Evolutionary conservation across 2,329 filamentous ascomycete species (phyloP).

Genomic region (Exophiala calicioides): DNA sequence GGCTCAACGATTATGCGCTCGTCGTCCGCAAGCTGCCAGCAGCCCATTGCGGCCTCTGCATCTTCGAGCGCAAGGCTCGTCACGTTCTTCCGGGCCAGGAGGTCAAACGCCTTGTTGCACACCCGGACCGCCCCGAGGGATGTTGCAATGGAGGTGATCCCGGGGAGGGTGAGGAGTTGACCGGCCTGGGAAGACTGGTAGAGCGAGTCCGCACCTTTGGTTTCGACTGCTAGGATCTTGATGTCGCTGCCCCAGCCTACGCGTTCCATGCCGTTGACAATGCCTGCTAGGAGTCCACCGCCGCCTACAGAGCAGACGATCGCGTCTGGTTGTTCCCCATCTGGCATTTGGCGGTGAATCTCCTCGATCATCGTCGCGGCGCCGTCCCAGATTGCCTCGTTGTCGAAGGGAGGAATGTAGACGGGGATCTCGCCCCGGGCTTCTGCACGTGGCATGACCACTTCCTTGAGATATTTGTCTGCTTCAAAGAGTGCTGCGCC

Average conservation of each 20-base stretch:
- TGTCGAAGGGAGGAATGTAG: slow-evolving; percentile 52
- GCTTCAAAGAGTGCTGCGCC: slow-evolving; percentile 70
- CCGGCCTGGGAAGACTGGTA: slow-evolving; percentile 58
- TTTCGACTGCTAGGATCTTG: slow-evolving; percentile 72
- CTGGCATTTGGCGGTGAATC: slow-evolving; percentile 39
- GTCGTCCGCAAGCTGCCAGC: slow-evolving; percentile 76
- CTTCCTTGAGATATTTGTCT: slow-evolving; percentile 63
- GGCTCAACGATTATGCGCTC: slow-evolving; percentile 79
- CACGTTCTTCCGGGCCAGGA: slow-evolving; percentile 55
- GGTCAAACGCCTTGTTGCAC: slow-evolving; percentile 65
- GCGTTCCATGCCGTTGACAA: slow-evolving; percentile 64
- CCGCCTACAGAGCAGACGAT: slow-evolving; percentile 78
- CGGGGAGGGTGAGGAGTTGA: slow-evolving; percentile 62
- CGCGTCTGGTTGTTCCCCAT: slow-evolving; percentile 57
- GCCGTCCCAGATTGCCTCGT: slow-evolving; percentile 48
- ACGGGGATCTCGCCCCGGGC: slow-evolving; percentile 41
- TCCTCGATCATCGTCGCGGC: slow-evolving; percentile 48
- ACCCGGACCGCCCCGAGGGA: slow-evolving; percentile 71
- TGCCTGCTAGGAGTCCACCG: slow-evolving; percentile 74
- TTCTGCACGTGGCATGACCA: slow-evolving; percentile 41
- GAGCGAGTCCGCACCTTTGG: slow-evolving; percentile 69
- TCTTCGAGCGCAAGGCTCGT: slow-evolving; percentile 67
- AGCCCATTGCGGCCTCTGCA: slow-evolving; percentile 77
- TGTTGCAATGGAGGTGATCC: slow-evolving; percentile 74
- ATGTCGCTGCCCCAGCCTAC: slow-evolving; percentile 33